Base-by-base conservation (phyloP, 208 protist genomes). In the Strigomonas galati region DNA sequence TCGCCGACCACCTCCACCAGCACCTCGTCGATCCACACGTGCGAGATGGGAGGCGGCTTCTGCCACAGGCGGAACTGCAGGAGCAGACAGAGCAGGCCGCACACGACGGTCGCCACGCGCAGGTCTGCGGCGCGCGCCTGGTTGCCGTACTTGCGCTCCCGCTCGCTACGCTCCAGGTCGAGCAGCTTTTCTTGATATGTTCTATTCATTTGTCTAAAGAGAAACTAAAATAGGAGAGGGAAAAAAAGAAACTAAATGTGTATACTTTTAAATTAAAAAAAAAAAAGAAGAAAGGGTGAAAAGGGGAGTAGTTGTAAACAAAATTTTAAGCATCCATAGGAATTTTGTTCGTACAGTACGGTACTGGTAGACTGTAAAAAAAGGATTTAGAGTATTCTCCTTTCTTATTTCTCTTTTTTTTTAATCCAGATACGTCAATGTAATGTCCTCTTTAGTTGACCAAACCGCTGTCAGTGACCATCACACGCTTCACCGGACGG, bases 1-100 rank as follows among this genome's bases (percentile, higher is more conserved):
- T 85, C 82, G 51, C 79, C 74, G n/a, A 93, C 54, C 48, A 90
- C 87, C 72, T 90, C 83, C 7, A 93, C 81, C 46, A 87, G 63
- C n/a, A 93, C 87, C 23, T 63, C 72, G 35, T 93, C 87, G 56
- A 93, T 85, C 79, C 80, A 87, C 12, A 80, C 75, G 30, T 82
- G 76, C 26, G 55, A 69, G 0, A 79, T 57, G 21, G 73, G 61
- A 52, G 40, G 65, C 0, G 83, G 80, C 63, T 82, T 60, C 14
- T 70, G 55, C 79, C 81, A 74, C 17, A 69, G 53, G 17, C 23
- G 28, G 9, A 59, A 10, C 4, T 7, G 32, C 27, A 37, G 54
- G 5, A 30, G 28, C 27, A 59, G 9, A 23, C 7, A 59, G 19
- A 59, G 17, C 12, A 7, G 49, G 23, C 49, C 12, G 49, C 6